Evolutionary conservation across 1,284 basidiomycete genomes (phyloP).

Genomic region (Xanthoconium separans): DNA sequence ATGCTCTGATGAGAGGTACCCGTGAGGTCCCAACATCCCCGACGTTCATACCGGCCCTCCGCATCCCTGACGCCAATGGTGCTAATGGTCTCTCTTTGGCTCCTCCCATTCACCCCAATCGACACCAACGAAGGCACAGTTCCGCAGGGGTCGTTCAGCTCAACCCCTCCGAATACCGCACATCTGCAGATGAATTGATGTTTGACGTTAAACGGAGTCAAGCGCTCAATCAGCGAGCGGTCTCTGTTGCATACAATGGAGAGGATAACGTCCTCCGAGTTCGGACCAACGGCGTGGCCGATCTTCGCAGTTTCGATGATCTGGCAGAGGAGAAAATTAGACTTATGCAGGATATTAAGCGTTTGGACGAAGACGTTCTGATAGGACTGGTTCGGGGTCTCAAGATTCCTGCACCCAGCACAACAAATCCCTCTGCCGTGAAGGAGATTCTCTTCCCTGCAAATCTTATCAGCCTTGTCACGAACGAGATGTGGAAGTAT

Average conservation of each 20-base stretch:
- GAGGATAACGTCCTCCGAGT: slow-evolving; percentile 71
- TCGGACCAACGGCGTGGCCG: slow-evolving; percentile 71
- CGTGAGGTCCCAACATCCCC: slow-evolving; percentile 81
- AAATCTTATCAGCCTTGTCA: slow-evolving; percentile 96
- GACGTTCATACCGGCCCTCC: slow-evolving; percentile 73
- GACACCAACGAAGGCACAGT: slow-evolving; percentile 82
- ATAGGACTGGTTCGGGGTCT: slow-evolving; percentile 88
- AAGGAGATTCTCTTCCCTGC: slow-evolving; percentile 99
- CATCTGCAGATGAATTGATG: slow-evolving; percentile 80
- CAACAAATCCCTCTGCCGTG: slow-evolving; percentile 88
- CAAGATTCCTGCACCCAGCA: slow-evolving; percentile 90
- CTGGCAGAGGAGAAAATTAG: slow-evolving; percentile 94
- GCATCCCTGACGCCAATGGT: slow-evolving; percentile 51
- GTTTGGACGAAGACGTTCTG: slow-evolving; percentile 92
- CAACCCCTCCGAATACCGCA: slow-evolving; percentile 58
- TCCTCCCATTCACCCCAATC: slow-evolving; percentile 35
- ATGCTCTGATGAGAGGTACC: slow-evolving; percentile 71
- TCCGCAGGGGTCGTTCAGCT: slow-evolving; percentile 78
- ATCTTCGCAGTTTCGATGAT: slow-evolving; percentile 78
- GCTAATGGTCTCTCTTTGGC: slow-evolving; percentile 38
- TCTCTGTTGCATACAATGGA: slow-evolving; percentile 88
- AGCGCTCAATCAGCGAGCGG: slow-evolving; percentile 80
- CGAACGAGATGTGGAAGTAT: slow-evolving; percentile 99
- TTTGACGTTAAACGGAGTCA: slow-evolving; percentile 74
- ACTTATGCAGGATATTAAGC: slow-evolving; percentile 89